Evolutionary conservation across 2,329 filamentous ascomycete genomes (phyloP), one percentile per base, ranked within the genome.

Genomic region (Ophiostoma himal-ulmi): DNA sequence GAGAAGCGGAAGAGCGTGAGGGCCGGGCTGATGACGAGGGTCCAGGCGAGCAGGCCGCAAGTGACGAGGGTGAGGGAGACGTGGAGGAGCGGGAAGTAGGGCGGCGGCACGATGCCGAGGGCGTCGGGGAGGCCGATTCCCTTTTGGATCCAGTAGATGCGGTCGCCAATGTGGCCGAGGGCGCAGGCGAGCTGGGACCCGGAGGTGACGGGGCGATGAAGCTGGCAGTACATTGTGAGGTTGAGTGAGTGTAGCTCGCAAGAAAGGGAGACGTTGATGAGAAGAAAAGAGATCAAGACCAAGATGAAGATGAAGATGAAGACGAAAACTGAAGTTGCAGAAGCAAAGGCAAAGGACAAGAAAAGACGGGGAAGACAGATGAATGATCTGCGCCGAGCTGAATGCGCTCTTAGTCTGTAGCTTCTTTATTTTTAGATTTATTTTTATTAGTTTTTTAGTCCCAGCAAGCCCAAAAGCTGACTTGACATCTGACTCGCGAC

Each of bases 71-170:
- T 72, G 48, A 72, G 65, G 37, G 67, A 60, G 69, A 72, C 67
- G 62, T 72, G 71, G 22, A 72, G 66, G n/a, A 72, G 68, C 36
- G 71, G 71, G 26, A 72, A 72, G 67, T 72, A 72, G 37, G 71
- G 71, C 64, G 71, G 71, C 14, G 71, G 71, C 41, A 72, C 71
- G 54, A 72, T 26, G 67, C 71, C 71, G 36, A 72, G 69, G 17
- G 62, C 48, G 48, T 72, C 71, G 14, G 71, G 71, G 37, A 72
- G 54, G n/a, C 39, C 62, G 11, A 72, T 52, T 57, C 69, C 69
- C 36, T 72, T 72, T 60, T 72, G 71, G 48, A 67, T 67, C 66
- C 66, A 70, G 64, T 60, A 72, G 67, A 72, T 67, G 66, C 52
- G 62, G 69, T 72, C 71, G 60, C 69, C 71, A 22, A 70, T 36